A percentile compares a stretch with the other conserved stretches of the same genome.
Conservation (phyloP, 2,329 filamentous ascomycete species). For the Fusarium nodosum region DNA sequence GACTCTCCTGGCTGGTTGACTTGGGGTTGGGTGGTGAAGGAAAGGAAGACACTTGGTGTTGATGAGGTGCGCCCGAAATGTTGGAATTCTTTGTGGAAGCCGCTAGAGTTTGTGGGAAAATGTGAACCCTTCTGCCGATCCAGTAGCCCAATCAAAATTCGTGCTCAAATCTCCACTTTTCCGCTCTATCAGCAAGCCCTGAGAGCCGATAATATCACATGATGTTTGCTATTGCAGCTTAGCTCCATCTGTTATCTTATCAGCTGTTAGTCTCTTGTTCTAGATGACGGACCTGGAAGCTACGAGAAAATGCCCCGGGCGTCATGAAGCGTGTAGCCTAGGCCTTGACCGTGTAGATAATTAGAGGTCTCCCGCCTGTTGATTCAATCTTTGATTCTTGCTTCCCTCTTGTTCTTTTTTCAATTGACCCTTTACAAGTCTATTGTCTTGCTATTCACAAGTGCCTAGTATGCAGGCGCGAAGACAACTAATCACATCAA, state of each 20-base stretch:
- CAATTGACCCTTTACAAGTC: conserved; percentile 8
- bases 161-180: conserved; percentile 1
- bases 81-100: conserved; percentile 59
- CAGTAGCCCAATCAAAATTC: conserved; percentile 47
- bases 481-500: conserved; percentile 56
- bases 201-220: conserved; percentile 53
- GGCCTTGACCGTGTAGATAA: conserved; percentile 42
- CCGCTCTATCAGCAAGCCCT: conserved; percentile 19
- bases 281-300: conserved; percentile 52
- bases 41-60: conserved; percentile 57
- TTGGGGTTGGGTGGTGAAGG: conserved; percentile 54
- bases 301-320: conserved; percentile 57
- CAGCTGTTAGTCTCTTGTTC: conserved; percentile 1
- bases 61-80: conserved; percentile 55
- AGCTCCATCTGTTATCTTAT: neutral
- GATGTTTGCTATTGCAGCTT: conserved; percentile 27
- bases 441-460: conserved; percentile 27
- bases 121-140: conserved; percentile 57
- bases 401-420: conserved; percentile 7
- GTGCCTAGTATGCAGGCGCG: conserved; percentile 57
- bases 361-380: conserved; percentile 23
- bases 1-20: conserved; percentile 63
- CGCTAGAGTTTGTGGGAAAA: conserved; percentile 62
- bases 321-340: conserved; percentile 48
- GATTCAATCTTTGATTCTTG: conserved; percentile 18